These are phyloP conservation scores for Venturia oleaginea DNA, from an alignment of 2,329 filamentous ascomycete species.

Conservation along the genomic window DNA sequence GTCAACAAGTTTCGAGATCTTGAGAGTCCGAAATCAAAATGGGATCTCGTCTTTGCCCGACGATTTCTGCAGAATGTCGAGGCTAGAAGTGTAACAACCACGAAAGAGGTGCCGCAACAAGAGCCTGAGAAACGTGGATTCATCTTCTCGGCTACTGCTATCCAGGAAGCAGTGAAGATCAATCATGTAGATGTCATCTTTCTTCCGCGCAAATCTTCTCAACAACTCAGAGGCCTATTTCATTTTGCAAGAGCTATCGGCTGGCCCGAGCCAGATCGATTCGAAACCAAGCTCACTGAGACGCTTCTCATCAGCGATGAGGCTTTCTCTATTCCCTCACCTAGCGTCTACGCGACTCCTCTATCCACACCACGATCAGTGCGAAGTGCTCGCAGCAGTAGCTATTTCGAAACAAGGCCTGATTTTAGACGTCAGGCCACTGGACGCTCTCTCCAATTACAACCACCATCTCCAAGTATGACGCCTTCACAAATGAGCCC, in stretches of 20 bases:
- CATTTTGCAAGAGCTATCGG: conserved; percentile 41
- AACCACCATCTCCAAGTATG: conserved; percentile 8
- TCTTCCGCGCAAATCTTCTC: conserved; percentile 26
- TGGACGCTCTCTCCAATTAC: conserved; percentile 18
- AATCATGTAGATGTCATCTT: conserved; percentile 20
- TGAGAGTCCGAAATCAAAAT: conserved; percentile 44
- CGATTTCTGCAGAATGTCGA: conserved; percentile 45
- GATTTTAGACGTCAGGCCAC: conserved; percentile 20
- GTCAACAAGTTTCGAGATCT: conserved; percentile 37
- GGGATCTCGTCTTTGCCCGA: conserved; percentile 46
- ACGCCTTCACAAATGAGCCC: not conserved
- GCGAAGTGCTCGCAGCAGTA: conserved; percentile 19
- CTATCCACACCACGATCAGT: conserved; percentile 27
- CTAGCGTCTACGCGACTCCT: conserved; percentile 30
- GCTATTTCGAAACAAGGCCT: conserved; percentile 27
- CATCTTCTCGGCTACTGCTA: conserved; percentile 19
- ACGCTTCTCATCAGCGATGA: conserved; percentile 27
- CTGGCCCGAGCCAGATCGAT: conserved; percentile 37
- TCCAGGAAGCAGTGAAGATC: conserved; percentile 16
- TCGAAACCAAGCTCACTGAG: conserved; percentile 29
- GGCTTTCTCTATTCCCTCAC: conserved; percentile 9
- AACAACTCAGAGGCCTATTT: conserved; percentile 42
- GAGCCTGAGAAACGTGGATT: conserved; percentile 17
- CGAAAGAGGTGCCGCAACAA: not conserved
- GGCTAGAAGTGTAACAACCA: conserved; percentile 6